These are phyloP conservation scores for Nadsonia starkeyi-henricii DNA, from an alignment of 1,139 yeast species.

Conservation along the genomic window DNA sequence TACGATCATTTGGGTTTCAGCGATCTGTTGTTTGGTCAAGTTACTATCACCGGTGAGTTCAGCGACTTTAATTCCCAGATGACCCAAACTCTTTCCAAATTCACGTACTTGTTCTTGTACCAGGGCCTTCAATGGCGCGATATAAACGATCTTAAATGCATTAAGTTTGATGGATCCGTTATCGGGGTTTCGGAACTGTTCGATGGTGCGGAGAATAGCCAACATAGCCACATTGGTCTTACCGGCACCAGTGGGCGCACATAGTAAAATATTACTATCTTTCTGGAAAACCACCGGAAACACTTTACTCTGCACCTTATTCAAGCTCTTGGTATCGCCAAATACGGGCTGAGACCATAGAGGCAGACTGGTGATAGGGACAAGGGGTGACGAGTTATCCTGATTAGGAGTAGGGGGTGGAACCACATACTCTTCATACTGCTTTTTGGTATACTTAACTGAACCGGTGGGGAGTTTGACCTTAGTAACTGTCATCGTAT, in stretches of 20 bases:
- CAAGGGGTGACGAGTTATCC: conserved; percentile 34
- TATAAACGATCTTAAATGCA: conserved; percentile 67
- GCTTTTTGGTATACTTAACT: conserved; percentile 53
- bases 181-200: conserved; percentile 35
- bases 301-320: conserved; percentile 73
- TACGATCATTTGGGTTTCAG: conserved; percentile 69
- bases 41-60: conserved; percentile 89
- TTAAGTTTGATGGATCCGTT: conserved; percentile 39
- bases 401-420: conserved; percentile 52
- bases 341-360: conserved; percentile 73
- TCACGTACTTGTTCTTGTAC: conserved; percentile 93
- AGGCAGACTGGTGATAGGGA: conserved; percentile 54
- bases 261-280: conserved; percentile 62
- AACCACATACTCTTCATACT: conserved; percentile 76
- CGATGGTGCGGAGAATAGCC: conserved; percentile 49
- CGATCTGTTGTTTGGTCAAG: conserved; percentile 61
- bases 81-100: conserved; percentile 54
- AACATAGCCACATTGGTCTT: conserved; percentile 92
- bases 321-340: conserved; percentile 45
- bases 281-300: conserved; percentile 60
- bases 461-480: conserved; percentile 75
- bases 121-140: conserved; percentile 88
- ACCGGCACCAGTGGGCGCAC: conserved; percentile 99
- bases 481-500: conserved; percentile 49
- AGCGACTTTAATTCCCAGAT: conserved; percentile 58